Evolutionary conservation across 1,139 yeast genomes (phyloP).

Genomic region (Candida sp.): DNA sequence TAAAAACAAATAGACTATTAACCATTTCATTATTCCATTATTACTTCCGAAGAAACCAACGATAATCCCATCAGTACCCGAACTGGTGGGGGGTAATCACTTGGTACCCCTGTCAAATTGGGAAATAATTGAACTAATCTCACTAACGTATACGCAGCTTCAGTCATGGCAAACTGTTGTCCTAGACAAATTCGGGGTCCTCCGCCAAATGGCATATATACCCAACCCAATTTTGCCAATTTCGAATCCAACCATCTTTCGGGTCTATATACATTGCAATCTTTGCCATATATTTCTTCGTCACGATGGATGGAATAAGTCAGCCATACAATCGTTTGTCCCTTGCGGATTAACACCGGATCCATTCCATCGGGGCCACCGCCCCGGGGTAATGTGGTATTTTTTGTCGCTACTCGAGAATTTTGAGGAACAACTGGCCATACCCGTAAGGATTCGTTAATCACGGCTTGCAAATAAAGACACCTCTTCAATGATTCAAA

Average conservation of each 20-base stretch:
- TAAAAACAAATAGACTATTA: no score
- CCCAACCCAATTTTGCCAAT: conserved; percentile 26
- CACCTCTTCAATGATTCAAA: conserved; percentile 47
- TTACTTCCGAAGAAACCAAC: neutral
- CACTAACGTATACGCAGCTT: conserved; percentile 27
- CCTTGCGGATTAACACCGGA: conserved; percentile 44
- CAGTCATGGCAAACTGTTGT: conserved; percentile 36
- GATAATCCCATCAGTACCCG: neutral
- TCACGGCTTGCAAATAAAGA: conserved; percentile 39
- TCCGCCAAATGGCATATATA: conserved; percentile 32
- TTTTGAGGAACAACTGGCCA: conserved; percentile 55
- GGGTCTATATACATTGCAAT: conserved; percentile 42
- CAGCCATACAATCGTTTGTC: conserved; percentile 38
- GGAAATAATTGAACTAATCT: conserved; percentile 27
- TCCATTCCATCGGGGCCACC: conserved; percentile 42
- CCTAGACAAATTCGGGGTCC: conserved; percentile 36
- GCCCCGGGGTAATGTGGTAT: conserved; percentile 48
- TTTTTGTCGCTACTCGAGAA: conserved; percentile 37
- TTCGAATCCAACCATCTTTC: conserved; percentile 42
- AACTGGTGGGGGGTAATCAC: conserved; percentile 15
- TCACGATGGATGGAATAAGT: conserved; percentile 44
- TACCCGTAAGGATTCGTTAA: conserved; percentile 49
- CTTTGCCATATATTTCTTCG: conserved; percentile 41
- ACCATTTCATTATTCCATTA: neutral
- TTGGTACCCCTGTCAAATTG: conserved; percentile 5